phyloP scores from a whole-genome alignment of 192 early-diverging fungal genomes.

The Backusella luteola region DNA sequence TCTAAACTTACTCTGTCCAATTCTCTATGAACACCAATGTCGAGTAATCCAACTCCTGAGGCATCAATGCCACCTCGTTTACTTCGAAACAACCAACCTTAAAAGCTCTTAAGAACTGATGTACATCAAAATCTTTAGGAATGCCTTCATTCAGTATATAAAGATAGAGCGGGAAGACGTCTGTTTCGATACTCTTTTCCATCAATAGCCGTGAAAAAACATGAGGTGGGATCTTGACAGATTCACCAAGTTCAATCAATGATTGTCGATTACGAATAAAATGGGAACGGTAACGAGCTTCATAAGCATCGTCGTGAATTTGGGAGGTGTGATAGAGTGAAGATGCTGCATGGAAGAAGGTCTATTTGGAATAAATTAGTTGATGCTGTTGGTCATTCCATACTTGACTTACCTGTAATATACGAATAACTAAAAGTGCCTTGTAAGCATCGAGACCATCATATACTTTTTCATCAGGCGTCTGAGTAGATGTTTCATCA shows the following conservation, averaged over 20 bases:
- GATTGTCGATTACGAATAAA: constrained; percentile 17
- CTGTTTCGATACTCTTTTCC: constrained; percentile 39
- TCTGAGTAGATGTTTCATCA: background rate
- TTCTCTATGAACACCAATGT: constrained; percentile 27
- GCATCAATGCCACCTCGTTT: constrained; percentile 20
- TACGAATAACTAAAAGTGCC: constrained; percentile 56
- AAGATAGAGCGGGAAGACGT: constrained; percentile 33
- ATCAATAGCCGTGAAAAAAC: constrained; percentile 51
- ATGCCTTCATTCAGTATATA: constrained; percentile 28
- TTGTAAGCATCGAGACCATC: constrained; percentile 46
- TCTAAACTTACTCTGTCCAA: constrained; percentile 34
- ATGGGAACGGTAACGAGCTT: background rate
- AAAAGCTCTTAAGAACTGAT: constrained; percentile 33
- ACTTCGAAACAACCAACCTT: constrained; percentile 28
- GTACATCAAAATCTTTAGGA: constrained; percentile 15
- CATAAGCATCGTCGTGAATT: background rate
- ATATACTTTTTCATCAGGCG: background rate
- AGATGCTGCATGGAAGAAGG: constrained; percentile 20
- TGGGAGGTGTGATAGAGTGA: background rate
- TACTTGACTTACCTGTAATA: constrained; percentile 52
- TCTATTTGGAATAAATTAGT: constrained; percentile 3
- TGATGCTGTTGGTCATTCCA: background rate
- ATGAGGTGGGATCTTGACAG: constrained; percentile 47
- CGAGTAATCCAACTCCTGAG: constrained; percentile 9
- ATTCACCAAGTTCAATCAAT: constrained; percentile 39